These are phyloP conservation scores for Aspergillus carlsbadensis DNA, from an alignment of 495 filamentous ascomycete species.

Conservation along the genomic window DNA sequence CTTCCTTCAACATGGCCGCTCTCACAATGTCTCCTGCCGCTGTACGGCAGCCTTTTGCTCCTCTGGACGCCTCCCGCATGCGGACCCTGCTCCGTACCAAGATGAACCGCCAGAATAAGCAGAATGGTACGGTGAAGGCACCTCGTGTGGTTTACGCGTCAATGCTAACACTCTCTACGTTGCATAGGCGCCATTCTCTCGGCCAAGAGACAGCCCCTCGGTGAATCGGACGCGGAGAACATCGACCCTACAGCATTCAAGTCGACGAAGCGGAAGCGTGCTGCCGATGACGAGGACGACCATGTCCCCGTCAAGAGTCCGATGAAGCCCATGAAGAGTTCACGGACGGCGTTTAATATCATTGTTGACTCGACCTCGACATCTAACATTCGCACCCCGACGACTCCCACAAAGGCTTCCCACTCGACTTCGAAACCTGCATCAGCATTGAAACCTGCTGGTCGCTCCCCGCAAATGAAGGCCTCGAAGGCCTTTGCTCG, in stretches of 20 bases:
- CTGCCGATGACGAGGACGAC: conserved; percentile 54
- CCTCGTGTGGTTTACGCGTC: neutral
- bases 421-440: conserved; percentile 39
- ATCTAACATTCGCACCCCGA: conserved; percentile 32
- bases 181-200: conserved; percentile 26
- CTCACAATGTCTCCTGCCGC: conserved; percentile 42
- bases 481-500: conserved; percentile 33
- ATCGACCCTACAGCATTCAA: conserved; percentile 67
- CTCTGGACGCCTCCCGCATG: conserved; percentile 40
- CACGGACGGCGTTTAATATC: conserved; percentile 34
- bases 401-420: conserved; percentile 36
- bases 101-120: conserved; percentile 53
- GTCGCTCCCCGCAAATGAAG: conserved; percentile 40
- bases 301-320: conserved; percentile 36
- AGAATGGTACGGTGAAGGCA: conserved; percentile 49
- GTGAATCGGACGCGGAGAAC: conserved; percentile 72
- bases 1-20: conserved; percentile 32
- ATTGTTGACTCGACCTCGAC: conserved; percentile 20
- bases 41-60: conserved; percentile 44
- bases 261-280: conserved; percentile 65
- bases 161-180: conserved; percentile 1
- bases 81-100: conserved; percentile 44
- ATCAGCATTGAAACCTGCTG: conserved; percentile 36
- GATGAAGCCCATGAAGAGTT: conserved; percentile 43
- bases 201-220: conserved; percentile 41